Evolutionary conservation across 495 filamentous ascomycete species (phyloP).

Genomic region (Penicillium atrosanguineum): DNA sequence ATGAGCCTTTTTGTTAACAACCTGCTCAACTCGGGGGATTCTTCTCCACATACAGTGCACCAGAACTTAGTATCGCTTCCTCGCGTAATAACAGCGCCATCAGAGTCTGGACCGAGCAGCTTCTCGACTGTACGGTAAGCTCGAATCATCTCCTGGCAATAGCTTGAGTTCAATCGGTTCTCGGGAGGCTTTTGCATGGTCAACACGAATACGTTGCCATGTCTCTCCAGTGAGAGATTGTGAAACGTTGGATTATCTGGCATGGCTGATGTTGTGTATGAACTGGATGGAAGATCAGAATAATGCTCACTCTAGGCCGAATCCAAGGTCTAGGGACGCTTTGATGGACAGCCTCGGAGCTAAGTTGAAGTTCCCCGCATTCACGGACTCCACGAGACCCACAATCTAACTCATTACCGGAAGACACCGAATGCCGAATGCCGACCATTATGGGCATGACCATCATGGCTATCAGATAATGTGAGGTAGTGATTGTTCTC

Average conservation of each 20-base stretch:
- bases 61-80: conserved; percentile 51
- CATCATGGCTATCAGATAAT: too few species aligned
- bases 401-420: conserved; percentile 7
- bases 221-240: conserved; percentile 28
- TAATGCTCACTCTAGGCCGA: background rate
- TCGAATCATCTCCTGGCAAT: conserved; percentile 48
- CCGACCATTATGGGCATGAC: background rate
- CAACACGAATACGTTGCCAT: conserved; percentile 46
- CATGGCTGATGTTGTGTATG: conserved; percentile 7
- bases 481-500: too few species aligned
- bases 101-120: conserved; percentile 36
- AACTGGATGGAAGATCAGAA: background rate
- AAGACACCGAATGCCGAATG: conserved; percentile 22
- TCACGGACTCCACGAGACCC: conserved; percentile 5
- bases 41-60: conserved; percentile 35
- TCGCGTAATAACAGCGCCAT: conserved; percentile 46
- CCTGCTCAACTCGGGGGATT: background rate
- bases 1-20: background rate
- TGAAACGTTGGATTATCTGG: conserved; percentile 24
- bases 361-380: conserved; percentile 17
- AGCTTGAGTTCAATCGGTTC: conserved; percentile 45
- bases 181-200: conserved; percentile 50
- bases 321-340: background rate
- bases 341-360: background rate
- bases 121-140: conserved; percentile 43